Evolutionary conservation across 176 grass and related monocot genomes (phyloP), one percentile per base, ranked within the genome.

Genomic region (Themeda triandra): DNA sequence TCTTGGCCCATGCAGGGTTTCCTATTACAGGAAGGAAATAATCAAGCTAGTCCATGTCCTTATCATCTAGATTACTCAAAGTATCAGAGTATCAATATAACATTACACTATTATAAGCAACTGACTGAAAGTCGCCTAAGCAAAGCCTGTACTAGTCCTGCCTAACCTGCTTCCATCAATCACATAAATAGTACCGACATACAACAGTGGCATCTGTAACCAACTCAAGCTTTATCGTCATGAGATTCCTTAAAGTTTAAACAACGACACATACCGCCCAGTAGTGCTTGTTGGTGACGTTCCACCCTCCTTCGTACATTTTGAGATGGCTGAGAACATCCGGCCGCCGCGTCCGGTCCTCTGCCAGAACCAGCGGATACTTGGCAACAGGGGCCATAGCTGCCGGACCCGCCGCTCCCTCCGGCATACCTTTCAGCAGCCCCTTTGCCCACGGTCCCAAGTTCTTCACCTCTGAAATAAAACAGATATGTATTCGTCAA

Each of bases 391-490:
- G 93, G 14, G 76, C 87, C 84, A 88, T 84, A 4, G 91, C 90
- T 24, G 44, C 53, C 17, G 87, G 87, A 14, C 83, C 93, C 10
- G 89, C 83, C 0, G 74, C 89, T 1, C 24, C 41, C 1, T 45
- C 54, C 2, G 96, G 93, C 66, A 94, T 90, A 48, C 86, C 89
- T 35, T 87, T 90, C 44, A 98, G 67, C 42, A 98, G 80, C 31
- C 91, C 96, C 64, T 98, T 95, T 51, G 96, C 91, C 93, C 89
- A 93, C 42, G 91, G 91, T 30, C 91, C 91, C 87, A 93, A 87
- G 78, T 87, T 91, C 83, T 89, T 86, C 13, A 82, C 86, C 77
- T 93, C 96, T 98, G 54, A 86, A 89, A 80, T 51, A 41, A 58
- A 13, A 69, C 3, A 81, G 21, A 62, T 25, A 60, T 21, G 10